These are phyloP conservation scores for Trichomonas gallinae DNA, from an alignment of 208 protist species.

Conservation along the genomic window DNA sequence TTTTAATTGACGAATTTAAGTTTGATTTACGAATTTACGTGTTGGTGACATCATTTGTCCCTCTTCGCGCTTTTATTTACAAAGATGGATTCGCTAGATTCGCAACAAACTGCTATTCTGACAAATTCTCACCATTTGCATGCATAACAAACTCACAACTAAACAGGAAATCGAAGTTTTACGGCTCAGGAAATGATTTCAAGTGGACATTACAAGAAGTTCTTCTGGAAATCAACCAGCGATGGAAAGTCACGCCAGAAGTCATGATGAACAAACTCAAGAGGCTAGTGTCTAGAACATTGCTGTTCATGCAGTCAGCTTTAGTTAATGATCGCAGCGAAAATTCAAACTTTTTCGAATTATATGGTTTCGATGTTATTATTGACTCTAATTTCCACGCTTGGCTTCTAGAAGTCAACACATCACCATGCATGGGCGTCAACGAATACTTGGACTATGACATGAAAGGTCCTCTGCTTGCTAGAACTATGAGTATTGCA, in stretches of 20 bases:
- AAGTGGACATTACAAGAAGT: background rate
- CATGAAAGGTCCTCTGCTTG: background rate
- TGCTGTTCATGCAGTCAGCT: background rate
- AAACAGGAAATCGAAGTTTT: background rate
- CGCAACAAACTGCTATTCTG: slow-evolving; percentile 26
- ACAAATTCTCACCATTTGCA: background rate
- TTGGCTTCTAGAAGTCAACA: slow-evolving; percentile 27
- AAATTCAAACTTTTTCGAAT: background rate
- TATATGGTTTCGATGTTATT: slow-evolving; percentile 30
- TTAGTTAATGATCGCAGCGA: too few species aligned
- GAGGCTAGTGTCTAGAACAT: background rate
- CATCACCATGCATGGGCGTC: background rate
- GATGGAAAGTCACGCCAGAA: background rate
- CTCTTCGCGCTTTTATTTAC: slow-evolving; percentile 35
- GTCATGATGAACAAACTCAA: background rate
- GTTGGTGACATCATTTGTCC: slow-evolving; percentile 24
- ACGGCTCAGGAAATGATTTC: background rate
- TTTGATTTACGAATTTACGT: slow-evolving; percentile 42
- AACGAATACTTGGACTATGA: background rate
- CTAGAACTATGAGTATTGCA: background rate
- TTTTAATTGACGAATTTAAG: slow-evolving; percentile 36
- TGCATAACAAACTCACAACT: background rate
- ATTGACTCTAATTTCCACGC: slow-evolving; percentile 6
- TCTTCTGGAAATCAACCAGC: background rate
- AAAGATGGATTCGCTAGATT: slow-evolving; percentile 27